Percentiles rank a stretch among this genome's conserved stretches.
These are phyloP conservation scores for Oenanthe sinensis DNA, from an alignment of 129 eudicot genomes.

Conservation along the genomic window DNA sequence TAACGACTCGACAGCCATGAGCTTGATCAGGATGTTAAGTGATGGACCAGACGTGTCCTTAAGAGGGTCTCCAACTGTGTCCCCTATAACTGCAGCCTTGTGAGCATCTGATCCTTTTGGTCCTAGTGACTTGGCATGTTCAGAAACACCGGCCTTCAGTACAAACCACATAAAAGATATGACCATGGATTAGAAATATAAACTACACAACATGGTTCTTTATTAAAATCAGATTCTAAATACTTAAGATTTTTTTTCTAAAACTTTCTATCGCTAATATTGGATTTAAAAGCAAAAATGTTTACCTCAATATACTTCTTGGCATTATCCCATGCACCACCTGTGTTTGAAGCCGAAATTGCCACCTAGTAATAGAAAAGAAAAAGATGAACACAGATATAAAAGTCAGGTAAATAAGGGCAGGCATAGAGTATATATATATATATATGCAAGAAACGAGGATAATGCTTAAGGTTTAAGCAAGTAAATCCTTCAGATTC, in stretches of 20 bases:
- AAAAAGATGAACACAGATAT: not conserved
- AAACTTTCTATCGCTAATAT: not conserved
- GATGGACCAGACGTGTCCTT: conserved; percentile 52
- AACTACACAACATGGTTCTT: not conserved
- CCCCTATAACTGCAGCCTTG: conserved; percentile 50
- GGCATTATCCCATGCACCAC: conserved; percentile 59
- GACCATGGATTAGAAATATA: not conserved
- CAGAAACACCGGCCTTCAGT: conserved; percentile 40
- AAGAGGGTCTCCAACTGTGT: conserved; percentile 45
- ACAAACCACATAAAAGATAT: not conserved
- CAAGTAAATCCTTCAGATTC: not conserved
- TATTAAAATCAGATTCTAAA: not conserved
- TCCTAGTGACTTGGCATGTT: conserved; percentile 38
- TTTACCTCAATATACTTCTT: conserved; percentile 52
- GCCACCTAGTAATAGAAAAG: conserved; percentile 22
- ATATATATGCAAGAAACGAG: not conserved
- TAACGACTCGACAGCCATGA: conserved; percentile 47
- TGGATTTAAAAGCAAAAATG: not conserved
- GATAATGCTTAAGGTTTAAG: not conserved
- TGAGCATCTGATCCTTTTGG: conserved; percentile 57
- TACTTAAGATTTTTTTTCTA: not conserved
- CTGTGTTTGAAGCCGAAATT: conserved; percentile 53
- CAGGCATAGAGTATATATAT: not conserved
- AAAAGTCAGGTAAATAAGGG: not conserved
- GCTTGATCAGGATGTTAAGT: conserved; percentile 45